Conservation (phyloP, 2,329 filamentous ascomycete genomes). For the Diaporthe humulicola region DNA sequence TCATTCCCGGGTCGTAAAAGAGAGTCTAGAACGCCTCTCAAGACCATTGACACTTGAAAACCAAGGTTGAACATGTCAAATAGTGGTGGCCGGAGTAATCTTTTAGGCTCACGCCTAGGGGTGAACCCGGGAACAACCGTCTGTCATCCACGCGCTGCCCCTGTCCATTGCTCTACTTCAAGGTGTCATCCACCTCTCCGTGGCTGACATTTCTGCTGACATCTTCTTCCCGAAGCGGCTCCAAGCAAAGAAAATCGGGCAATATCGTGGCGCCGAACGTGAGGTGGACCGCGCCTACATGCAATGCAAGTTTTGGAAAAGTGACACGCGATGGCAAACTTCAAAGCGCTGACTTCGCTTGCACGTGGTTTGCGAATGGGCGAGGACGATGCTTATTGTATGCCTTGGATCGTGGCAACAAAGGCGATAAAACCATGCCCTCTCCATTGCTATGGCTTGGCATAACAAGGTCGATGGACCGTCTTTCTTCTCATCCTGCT, state of each 20-base stretch:
- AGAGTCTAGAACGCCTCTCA: not conserved
- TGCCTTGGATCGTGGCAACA: not conserved
- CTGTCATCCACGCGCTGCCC: not conserved
- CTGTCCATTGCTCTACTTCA: not conserved
- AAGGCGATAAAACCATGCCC: slow-evolving; percentile 1
- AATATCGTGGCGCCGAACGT: not conserved
- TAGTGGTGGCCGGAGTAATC: not conserved
- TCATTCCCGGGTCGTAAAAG: not conserved
- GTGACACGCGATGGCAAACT: not conserved
- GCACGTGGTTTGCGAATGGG: not conserved
- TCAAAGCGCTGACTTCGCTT: not conserved
- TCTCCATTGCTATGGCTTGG: slow-evolving; percentile 5
- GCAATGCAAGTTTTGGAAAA: not conserved
- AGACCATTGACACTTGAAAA: not conserved
- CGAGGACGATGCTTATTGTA: not conserved
- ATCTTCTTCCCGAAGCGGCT: not conserved
- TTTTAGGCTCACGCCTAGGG: not conserved
- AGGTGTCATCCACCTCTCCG: not conserved
- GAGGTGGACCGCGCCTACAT: not conserved
- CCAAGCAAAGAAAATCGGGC: not conserved
- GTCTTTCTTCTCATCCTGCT: not conserved
- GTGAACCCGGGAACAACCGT: not conserved
- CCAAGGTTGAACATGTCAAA: not conserved
- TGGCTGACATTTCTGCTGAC: slow-evolving; percentile 23
- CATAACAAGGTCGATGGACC: not conserved